Evolutionary conservation across 345 rosid species (phyloP).

Genomic region (Iberis pinnata): DNA sequence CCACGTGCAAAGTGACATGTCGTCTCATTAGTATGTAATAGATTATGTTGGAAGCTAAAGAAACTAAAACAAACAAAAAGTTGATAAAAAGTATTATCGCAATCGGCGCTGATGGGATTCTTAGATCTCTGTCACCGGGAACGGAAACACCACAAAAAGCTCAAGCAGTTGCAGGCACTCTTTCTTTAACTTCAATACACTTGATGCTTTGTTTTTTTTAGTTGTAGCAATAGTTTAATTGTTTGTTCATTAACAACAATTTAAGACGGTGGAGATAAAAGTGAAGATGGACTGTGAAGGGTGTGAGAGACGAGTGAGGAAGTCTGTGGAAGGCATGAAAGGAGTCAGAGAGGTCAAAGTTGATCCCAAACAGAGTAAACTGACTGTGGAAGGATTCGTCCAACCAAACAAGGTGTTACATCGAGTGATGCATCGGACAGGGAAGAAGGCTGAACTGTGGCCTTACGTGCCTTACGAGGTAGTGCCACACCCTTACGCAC

Average conservation of each 20-base stretch:
- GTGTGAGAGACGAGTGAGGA: constrained; percentile 62
- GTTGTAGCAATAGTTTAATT: neutral
- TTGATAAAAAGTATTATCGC: no score
- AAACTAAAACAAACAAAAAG: neutral
- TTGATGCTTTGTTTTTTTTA: neutral
- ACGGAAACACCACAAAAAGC: constrained; percentile 18
- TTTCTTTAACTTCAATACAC: no score
- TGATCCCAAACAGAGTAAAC: constrained; percentile 52
- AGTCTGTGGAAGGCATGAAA: constrained; percentile 58
- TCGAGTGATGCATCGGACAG: constrained; percentile 31
- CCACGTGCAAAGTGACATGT: neutral
- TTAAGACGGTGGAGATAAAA: constrained; percentile 49
- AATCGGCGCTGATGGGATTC: constrained; percentile 20
- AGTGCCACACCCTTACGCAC: constrained; percentile 36
- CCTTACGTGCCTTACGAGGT: constrained; percentile 33
- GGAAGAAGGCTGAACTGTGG: constrained; percentile 37
- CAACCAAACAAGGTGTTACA: constrained; percentile 42
- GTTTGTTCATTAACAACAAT: constrained; percentile 18
- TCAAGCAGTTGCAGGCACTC: constrained; percentile 31
- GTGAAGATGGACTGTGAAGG: constrained; percentile 69
- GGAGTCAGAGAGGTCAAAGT: constrained; percentile 52
- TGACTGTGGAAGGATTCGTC: constrained; percentile 60
- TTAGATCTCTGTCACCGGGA: constrained; percentile 21
- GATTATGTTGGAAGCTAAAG: neutral
- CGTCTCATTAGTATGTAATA: neutral